Evolutionary conservation across 1,284 basidiomycete species (phyloP), one percentile per base, ranked within the genome.

Genomic region (Ustilago nuda): DNA sequence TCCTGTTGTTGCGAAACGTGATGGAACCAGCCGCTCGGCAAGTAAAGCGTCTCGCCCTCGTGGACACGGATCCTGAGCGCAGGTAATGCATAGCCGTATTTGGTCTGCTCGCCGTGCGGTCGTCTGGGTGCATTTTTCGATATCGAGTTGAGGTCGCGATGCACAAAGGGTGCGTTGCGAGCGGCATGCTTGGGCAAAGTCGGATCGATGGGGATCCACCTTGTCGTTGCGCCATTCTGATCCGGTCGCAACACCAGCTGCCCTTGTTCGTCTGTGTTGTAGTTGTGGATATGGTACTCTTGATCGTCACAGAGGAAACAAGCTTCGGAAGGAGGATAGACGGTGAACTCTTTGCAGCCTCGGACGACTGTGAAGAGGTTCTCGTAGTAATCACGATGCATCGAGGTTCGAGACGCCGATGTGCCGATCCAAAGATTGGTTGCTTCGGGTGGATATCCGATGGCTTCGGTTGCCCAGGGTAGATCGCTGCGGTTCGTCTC

Each of bases 371-470:
- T 70, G 65, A 84, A 84, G 30, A 84, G 76, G 48, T 84, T 84
- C 67, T 84, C 82, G 67, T 82, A 84, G 56, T 80, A 76, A 56
- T 84, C 82, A 12, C 75, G 67, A 52, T 76, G 65, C 69, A 72
- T 72, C 51, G 72, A 77, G 41, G 72, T 80, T 19, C 58, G 56
- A 27, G 74, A 77, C 9, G 70, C 52, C 2, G 66, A 67, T 3
- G 74, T 78, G 23, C 82, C 82, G 55, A 82, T 74, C 82, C 82
- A 84, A 56, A 83, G 56, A 58, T 84, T 84, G 52, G 71, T 79
- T 7, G 82, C 82, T 48, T 82, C 82, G 8, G 82, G 81, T 13
- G 52, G 12, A 17, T 63, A 55, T 9, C 68, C 76, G 13, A 82
- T 64, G 7, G 81, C 82, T 48, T 82, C 72, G 5, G 67, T 72